Conservation (phyloP, 2,329 filamentous ascomycete genomes). For the Epichloe elymi region DNA sequence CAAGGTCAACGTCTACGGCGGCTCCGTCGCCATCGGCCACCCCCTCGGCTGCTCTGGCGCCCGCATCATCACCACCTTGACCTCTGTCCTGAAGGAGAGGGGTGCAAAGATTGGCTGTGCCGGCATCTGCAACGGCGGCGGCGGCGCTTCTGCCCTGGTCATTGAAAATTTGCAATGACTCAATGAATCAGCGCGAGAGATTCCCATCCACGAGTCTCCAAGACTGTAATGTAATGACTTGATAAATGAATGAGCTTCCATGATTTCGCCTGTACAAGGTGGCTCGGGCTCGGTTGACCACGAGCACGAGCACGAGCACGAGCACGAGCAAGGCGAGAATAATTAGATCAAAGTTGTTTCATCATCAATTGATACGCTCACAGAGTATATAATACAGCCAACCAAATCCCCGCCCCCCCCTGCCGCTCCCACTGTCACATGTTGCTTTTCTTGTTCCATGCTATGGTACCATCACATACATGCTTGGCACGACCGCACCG, state of each 20-base stretch:
- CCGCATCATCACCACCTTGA: constrained; percentile 80
- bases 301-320: too few species aligned
- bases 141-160: constrained; percentile 86
- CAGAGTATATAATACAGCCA: neutral
- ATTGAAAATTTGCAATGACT: constrained; percentile 59
- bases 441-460: too few species aligned
- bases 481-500: too few species aligned
- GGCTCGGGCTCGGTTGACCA: neutral
- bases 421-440: too few species aligned
- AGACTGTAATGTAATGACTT: constrained; percentile 6
- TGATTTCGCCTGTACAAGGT: neutral
- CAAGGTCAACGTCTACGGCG: constrained; percentile 91
- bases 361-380: neutral
- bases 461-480: too few species aligned
- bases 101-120: constrained; percentile 87
- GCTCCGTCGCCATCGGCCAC: constrained; percentile 90
- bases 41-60: constrained; percentile 89
- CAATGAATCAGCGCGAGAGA: constrained; percentile 24
- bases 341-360: neutral
- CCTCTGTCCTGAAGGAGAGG: constrained; percentile 80
- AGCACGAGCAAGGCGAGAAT: neutral
- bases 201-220: neutral
- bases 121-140: constrained; percentile 96
- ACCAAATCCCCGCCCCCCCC: too few species aligned
- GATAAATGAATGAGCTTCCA: neutral